Evolutionary conservation across 176 grass and related monocot species (phyloP), one percentile per base, ranked within the genome.

Genomic region (Oryza australiensis): DNA sequence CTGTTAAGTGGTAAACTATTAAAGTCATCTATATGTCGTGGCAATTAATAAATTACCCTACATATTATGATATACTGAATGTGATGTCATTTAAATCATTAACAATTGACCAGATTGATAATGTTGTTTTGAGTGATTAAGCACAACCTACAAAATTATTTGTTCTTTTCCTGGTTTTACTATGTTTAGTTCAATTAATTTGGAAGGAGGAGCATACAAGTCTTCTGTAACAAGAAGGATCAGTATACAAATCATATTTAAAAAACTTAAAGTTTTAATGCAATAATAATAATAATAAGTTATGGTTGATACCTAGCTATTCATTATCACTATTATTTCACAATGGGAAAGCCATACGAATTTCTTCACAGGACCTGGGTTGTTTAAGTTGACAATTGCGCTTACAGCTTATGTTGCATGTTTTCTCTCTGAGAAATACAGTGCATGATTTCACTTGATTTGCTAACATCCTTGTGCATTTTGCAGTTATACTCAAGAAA

Each of bases 401-500:
- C 1, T 62, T 71, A 37, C 62, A 26, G 48, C 67, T 71, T 38
- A 70, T 26, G 12, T 28, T 29, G 57, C 29, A 67, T 73, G 70
- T 1, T 72, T 72, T 77, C 35, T 24, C 62, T 18, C 5, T 22
- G 45, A 15, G 45, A 51, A n/a, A n/a, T 57, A 55, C n/a, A 16
- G 18, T 28, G 43, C 23, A 73, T 72, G 62, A 6, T 72, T 78
- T 83, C 37, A 26, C 26, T 63, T 69, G 18, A 35, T 68, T 69
- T 20, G 9, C n/a, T 76, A 69, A 75, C 62, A 75, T 62, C 18
- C 78, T 64, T 85, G 23, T 80, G 3, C 62, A 27, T 80, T 26
- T 81, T 80, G 42, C 90, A 95, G 93, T 80, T 95, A 80, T 74
- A 92, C 81, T 85, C 87, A 66, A 97, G 48, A 85, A 90, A 89